Evolutionary conservation across 2,329 filamentous ascomycete species (phyloP), one percentile per base, ranked within the genome.

Genomic region (Thelonectria rubi): DNA sequence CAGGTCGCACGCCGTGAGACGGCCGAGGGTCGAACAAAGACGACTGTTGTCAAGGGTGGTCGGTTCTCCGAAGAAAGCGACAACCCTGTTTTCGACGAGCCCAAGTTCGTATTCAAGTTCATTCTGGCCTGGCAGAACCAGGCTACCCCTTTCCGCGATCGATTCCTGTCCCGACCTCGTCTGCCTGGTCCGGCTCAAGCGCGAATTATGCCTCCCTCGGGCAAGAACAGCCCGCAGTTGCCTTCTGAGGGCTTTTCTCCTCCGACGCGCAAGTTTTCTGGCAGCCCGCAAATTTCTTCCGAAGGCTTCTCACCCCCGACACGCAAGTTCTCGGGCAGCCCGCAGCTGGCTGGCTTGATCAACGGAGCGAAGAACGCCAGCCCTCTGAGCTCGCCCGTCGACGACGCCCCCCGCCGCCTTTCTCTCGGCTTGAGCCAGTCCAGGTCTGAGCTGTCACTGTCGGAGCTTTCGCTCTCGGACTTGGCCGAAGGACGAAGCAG

Each of bases 71-170:
- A 86, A 55, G 77, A 77, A 24, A 45, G 42, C 14, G 85, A 84
- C 26, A 86, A 83, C 2, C 85, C 86, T 0, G 77, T 83, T 6
- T 85, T 78, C 60, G 83, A 86, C 66, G 78, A 85, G 73, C 78
- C 83, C 73, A 80, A 83, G 65, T 92, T 86, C 70, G 83, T 87
- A 62, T 94, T 94, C 80, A 91, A 89, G 64, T 94, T 94, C 71
- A 87, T 89, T 10, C 82, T 93, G 2, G 88, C 90, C 62, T 90
- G 86, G 82, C 82, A 88, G 42, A 78, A 83, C 50, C 84, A 84
- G 21, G 75, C 82, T 18, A 81, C 84, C 64, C 81, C 85, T 54
- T 79, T 81, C 0, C 85, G 84, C 3, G 85, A 89, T 42, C 85
- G 88, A 3, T 83, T 89, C n/a, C 80, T 94, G 18, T 82, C 82